Evolutionary conservation across 129 eudicot genomes (phyloP), one percentile per base, ranked within the genome.

Genomic region (Flaveria sonorensis): DNA sequence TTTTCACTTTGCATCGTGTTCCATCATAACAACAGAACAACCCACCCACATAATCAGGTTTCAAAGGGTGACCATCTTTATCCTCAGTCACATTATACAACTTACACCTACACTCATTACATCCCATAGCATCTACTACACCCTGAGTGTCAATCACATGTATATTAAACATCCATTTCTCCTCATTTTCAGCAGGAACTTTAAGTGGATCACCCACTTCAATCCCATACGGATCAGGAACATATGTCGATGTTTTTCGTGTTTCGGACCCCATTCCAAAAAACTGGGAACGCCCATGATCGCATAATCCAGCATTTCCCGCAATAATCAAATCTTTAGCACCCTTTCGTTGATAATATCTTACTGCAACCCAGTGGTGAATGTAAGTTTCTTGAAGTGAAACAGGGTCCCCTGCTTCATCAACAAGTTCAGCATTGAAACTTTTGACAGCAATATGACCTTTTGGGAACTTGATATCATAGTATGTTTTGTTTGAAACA

Each of bases 241-340:
- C 76, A 19, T 72, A 30, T 10, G 98, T 88, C 1, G 68, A 59
- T 8, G 96, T 89, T 75, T 73, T 86, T 61, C 96, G 82, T 46
- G 96, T 88, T 73, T 89, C 97, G 16, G 97, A 84, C 26, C 96
- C 97, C 47, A 92, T 71, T 0, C 96, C 96, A 51, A 87, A 92
- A 62, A 84, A 83, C 64, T 89, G 93, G 14, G 77, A 23, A 43
- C 88, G 88, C 10, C 75, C 87, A 28, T 24, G 36, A 42, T 76
- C 73, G 62, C 97, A 92, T 0, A 88, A 11, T 14, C 98, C 96
- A 3, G 76, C 51, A 59, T 89, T 92, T 70, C 86, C 78, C 0
- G 87, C 82, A 42, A 68, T 12, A 9, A 81, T 71, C 12, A 52
- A 40, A 78, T 89, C 67, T 74, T 64, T 52, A 71, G 45, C 56